Base-by-base conservation (phyloP, 306 rosid species). In the Sindora glabra region DNA sequence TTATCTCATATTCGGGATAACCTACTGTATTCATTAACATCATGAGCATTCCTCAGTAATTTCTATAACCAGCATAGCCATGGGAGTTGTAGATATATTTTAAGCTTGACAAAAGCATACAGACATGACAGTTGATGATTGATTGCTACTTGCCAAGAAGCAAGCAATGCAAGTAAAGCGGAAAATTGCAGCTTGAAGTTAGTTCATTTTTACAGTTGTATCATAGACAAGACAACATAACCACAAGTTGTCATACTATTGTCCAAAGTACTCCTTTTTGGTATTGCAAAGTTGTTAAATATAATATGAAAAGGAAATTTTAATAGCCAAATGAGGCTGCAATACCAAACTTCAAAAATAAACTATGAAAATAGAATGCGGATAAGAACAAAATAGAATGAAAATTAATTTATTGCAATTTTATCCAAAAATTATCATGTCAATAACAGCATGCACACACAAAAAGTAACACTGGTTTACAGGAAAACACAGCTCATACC, bases 11-110 rank as follows among this genome's bases (percentile, higher is more conserved):
- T 50, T 57, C 45, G 39, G 72, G 36, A 50, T 16, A 25, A 18
- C 30, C 10, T 29, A 8, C 6, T 5, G 5, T 29, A 4, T 29
- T 29, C 8, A 58, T 11, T 15, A 37, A 27, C 57, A 72, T 14
- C n/a, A 37, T 5, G 14, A 38, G 12, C 26, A 34, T 23, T 49
- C 57, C 58, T 58, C 36, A 50, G 51, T 40, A 52, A 71, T 39
- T 58, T n/a, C n/a, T 37, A 47, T 42, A 70, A 41, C 17, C 50
- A 38, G 15, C 30, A 64, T 64, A 51, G 42, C 32, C 15, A 52
- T 29, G 42, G 11, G 34, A 29, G 8, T 29, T 34, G 12, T 1
- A 34, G 12, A 8, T 34, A 34, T 34, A 34, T 34, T 34, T 0
- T 0, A 34, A 10, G 14, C 46, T 40, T 40, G 8, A 10, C 40